These are phyloP conservation scores for Rubia occidens DNA, from an alignment of 305 asterid genomes.

Conservation along the genomic window DNA sequence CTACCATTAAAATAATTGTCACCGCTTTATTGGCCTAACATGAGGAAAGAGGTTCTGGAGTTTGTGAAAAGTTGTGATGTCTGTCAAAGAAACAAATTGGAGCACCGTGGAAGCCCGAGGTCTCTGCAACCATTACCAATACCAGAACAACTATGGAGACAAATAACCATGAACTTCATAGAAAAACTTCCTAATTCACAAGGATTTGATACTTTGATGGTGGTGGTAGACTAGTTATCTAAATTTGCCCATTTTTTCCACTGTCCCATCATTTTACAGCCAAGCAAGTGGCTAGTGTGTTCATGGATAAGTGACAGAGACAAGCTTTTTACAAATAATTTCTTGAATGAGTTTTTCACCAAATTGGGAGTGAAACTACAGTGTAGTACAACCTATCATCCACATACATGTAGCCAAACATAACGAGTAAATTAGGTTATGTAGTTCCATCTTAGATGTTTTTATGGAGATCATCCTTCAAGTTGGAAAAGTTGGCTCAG, in stretches of 20 bases:
- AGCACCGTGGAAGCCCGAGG: background rate
- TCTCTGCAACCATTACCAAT: background rate
- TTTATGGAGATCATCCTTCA: background rate
- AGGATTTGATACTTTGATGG: background rate
- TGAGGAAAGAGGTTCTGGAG: background rate
- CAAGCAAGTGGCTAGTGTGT: background rate
- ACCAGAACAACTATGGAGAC: background rate
- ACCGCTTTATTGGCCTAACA: background rate
- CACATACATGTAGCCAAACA: background rate
- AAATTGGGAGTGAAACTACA: background rate
- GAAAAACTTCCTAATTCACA: background rate
- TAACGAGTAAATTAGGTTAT: background rate
- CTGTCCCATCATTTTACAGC: background rate
- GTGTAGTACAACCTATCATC: background rate
- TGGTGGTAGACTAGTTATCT: background rate
- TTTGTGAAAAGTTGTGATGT: background rate
- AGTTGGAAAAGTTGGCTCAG: too few relatives aligned
- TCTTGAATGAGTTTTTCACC: background rate
- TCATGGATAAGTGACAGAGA: background rate
- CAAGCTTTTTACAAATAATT: background rate
- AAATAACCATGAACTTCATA: background rate
- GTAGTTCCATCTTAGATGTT: background rate
- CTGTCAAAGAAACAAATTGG: background rate
- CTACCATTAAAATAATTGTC: background rate
- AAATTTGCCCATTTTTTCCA: conserved; percentile 1